phyloP scores from a whole-genome alignment of 2,329 filamentous ascomycete genomes.

The Arachnomyces sp. region DNA sequence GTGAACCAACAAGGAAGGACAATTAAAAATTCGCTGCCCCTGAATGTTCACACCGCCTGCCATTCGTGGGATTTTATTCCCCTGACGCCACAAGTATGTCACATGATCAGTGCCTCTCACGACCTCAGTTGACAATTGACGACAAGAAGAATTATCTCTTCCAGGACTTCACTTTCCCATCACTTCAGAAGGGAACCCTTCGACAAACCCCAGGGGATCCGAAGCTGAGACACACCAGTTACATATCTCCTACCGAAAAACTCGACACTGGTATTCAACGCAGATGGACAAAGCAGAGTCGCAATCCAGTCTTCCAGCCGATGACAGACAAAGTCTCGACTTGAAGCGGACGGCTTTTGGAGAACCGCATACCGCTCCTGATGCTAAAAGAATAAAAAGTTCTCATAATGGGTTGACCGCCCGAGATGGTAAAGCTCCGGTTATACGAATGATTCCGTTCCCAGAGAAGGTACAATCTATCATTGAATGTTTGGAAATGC shows the following conservation, averaged over 20 bases:
- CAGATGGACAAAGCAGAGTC: conserved; percentile 5
- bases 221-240: too few species aligned
- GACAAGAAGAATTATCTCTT: too few species aligned
- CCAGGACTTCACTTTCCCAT: too few species aligned
- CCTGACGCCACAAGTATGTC: too few species aligned
- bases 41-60: too few species aligned
- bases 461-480: conserved; percentile 58
- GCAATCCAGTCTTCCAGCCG: background rate
- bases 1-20: too few species aligned
- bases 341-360: conserved; percentile 20
- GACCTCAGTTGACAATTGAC: too few species aligned
- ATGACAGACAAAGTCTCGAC: conserved; percentile 1
- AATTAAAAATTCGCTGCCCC: too few species aligned
- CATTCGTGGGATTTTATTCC: too few species aligned
- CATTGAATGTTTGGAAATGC: conserved; percentile 10
- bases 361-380: conserved; percentile 13
- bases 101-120: too few species aligned
- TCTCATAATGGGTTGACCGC: conserved; percentile 16
- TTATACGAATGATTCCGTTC: conserved; percentile 53
- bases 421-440: conserved; percentile 3
- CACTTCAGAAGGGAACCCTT: too few species aligned
- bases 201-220: too few species aligned
- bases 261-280: background rate
- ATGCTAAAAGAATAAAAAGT: conserved; percentile 19
- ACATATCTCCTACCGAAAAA: background rate